Evolutionary conservation across 192 early-diverging fungal species (phyloP).

Genomic region (Jimgerdemannia lactiflua): DNA sequence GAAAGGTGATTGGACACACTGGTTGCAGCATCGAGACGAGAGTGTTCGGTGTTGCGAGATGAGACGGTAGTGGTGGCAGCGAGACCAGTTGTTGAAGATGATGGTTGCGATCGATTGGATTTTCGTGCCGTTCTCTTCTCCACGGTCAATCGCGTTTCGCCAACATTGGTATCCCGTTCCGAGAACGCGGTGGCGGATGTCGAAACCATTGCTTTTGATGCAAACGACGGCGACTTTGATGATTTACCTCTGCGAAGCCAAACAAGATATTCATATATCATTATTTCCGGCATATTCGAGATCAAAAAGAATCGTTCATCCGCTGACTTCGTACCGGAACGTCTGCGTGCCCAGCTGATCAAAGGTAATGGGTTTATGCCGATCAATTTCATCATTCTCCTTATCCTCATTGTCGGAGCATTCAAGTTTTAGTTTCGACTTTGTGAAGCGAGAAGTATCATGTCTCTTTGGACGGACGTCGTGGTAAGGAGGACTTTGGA

Average conservation of each 20-base stretch:
- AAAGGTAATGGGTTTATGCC: neutral
- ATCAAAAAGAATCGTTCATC: no score
- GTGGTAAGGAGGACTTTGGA: neutral
- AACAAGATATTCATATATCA: neutral
- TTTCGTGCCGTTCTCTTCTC: neutral
- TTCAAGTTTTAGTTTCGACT: neutral
- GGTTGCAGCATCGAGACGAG: neutral
- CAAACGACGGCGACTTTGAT: neutral
- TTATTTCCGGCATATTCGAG: neutral
- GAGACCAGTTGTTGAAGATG: neutral
- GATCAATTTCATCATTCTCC: neutral
- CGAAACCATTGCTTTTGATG: neutral
- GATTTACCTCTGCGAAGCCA: neutral
- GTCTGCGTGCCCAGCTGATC: neutral
- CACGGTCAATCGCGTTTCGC: neutral
- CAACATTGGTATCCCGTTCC: neutral
- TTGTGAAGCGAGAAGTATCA: neutral
- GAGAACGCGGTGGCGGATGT: neutral
- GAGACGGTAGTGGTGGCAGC: neutral
- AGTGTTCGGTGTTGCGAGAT: neutral
- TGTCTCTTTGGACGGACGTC: neutral
- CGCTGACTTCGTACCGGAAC: neutral
- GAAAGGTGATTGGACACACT: neutral
- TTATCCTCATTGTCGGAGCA: neutral
- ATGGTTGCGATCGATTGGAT: neutral